Evolutionary conservation across 163 green algal species (phyloP), one percentile per base, ranked within the genome.

Genomic region (Chlorella variabilis): DNA sequence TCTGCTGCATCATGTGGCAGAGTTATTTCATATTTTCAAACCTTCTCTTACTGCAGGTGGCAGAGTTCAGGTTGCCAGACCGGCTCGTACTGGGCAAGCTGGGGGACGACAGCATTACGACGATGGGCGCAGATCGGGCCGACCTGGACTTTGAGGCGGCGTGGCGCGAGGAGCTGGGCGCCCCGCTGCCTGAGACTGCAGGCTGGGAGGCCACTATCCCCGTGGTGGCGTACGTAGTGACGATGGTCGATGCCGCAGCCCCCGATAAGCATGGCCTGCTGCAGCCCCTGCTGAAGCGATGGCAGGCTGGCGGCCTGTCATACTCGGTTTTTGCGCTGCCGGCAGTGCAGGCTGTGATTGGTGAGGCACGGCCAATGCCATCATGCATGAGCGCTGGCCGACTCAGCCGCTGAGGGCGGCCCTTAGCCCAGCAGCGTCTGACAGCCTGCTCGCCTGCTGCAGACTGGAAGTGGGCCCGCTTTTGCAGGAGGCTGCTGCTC

Each of bases 201-300:
- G 75, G 75, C 59, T 81, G 75, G 75, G 38, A 8, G 25, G 63
- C 17, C 75, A 66, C 42, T 5, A 65, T 82, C 20, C 31, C 48
- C 3, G 42, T 82, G 31, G 25, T n/a, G 2, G 75, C 75, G 2
- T 82, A 58, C 33, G 61, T 83, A 11, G 54, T 87, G 4, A 65
- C 69, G 2, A 34, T 87, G 27, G 41, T 21, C 2, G n/a, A 69
- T 17, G 71, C 78, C 0, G 71, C 71, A 15, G 78, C 73, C 4
- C 33, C 78, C 3, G 77, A 83, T 33, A 77, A 85, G 49, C 3
- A n/a, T 0, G 83, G 83, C 4, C 41, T 87, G 41, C 67, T 79
- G 54, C 78, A 83, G 71, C 83, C 78, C 41, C 63, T 87, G 83
- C 78, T 87, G 38, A 75, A 69, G 41, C 83, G 73, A 11, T 83